Evolutionary conservation across 495 filamentous ascomycete species (phyloP), one percentile per base, ranked within the genome.

Genomic region (Penicillium cataractarum): DNA sequence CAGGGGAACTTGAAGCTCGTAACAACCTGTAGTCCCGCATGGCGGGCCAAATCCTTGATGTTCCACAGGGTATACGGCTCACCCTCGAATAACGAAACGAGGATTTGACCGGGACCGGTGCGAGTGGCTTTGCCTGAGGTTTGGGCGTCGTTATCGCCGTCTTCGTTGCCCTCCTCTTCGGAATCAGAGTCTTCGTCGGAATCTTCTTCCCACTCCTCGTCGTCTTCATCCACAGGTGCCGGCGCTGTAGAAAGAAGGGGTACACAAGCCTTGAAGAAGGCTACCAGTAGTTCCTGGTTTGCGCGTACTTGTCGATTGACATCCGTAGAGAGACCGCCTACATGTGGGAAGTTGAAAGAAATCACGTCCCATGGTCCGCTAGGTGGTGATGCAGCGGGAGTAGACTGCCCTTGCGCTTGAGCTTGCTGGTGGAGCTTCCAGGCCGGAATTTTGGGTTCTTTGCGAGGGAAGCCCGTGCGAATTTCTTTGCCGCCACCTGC

Each of bases 41-140:
- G 91, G 4, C 92, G 80, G 5, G 87, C 95, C 21, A 99, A 78
- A 73, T 96, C 92, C 21, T 87, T 85, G 33, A 97, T 85, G 74
- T 98, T 96, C 95, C 95, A 99, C 12, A 97, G 81, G 9, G 91
- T 92, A 73, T 99, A 99, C 1, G 94, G 95, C 70, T 94, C 87
- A 40, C 89, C 90, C 74, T 97, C 93, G 71, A 99, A 98, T 6
- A 97, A 74, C 2, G 93, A 96, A 1, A 98, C 87, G 21, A 97
- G 70, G 44, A 97, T 89, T 39, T 85, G 86, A 4, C 92, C 92
- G 8, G 75, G 71, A 4, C 71, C 77, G 10, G 68, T 71, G 33
- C 75, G 69, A 0, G 51, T 31, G 50, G 61, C 48, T 50, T 69
- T 66, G 31, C 69, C 67, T 21, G 67, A 66, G 2, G 58, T 63